phyloP scores from a whole-genome alignment of 306 rosid genomes.

The Cucumis hystrix region DNA sequence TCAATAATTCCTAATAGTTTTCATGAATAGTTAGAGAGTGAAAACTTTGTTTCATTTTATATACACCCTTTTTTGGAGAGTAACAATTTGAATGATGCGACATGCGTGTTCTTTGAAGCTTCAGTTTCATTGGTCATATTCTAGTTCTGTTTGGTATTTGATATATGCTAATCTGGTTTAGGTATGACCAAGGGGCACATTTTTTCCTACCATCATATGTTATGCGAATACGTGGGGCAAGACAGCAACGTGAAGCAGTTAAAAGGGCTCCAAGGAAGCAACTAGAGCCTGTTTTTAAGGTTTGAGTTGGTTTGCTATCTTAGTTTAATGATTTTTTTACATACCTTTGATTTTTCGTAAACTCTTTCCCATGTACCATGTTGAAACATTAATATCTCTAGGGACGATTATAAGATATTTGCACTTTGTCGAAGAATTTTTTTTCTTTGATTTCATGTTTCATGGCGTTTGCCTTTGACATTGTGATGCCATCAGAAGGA shows the following conservation, averaged over 20 bases:
- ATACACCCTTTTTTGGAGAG: neutral
- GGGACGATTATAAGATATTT: neutral
- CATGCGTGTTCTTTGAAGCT: neutral
- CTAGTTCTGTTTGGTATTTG: neutral
- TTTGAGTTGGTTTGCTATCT: slow-evolving; percentile 14
- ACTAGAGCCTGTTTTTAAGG: slow-evolving; percentile 71
- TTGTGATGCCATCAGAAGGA: neutral
- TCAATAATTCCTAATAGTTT: neutral
- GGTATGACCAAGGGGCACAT: slow-evolving; percentile 88
- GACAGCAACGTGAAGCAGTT: slow-evolving; percentile 76
- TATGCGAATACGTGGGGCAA: slow-evolving; percentile 94
- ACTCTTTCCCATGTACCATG: neutral
- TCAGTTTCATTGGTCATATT: neutral
- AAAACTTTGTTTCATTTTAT: neutral
- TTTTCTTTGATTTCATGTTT: neutral
- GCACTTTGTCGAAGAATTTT: neutral
- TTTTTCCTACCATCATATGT: slow-evolving; percentile 79
- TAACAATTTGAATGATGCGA: neutral
- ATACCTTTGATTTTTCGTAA: neutral
- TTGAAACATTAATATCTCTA: neutral
- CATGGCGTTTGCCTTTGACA: neutral
- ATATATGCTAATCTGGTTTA: slow-evolving; percentile 19
- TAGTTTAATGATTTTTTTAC: slow-evolving; percentile 2
- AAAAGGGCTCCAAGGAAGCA: slow-evolving; percentile 53
- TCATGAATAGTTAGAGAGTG: neutral